Evolutionary conservation across 352 stramenopile species (phyloP).

Genomic region (Phytophthora cactorum): DNA sequence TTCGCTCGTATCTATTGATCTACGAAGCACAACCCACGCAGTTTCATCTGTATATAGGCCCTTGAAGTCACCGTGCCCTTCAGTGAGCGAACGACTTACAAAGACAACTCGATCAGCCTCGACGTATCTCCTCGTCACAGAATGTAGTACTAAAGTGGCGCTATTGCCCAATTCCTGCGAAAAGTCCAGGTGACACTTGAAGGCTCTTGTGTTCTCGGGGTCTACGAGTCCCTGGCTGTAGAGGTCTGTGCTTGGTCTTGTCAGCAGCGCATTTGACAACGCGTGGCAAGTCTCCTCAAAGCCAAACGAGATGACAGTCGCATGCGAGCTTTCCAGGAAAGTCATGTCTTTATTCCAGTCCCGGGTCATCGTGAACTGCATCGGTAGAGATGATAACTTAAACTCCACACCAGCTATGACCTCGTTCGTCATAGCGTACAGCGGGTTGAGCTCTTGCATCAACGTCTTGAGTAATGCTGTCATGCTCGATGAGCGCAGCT

Average conservation of each 20-base stretch:
- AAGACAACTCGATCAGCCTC: conserved; percentile 51
- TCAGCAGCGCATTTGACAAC: conserved; percentile 26
- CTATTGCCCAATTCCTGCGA: conserved; percentile 15
- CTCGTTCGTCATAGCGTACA: conserved; percentile 31
- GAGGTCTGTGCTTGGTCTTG: background rate
- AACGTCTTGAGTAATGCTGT: background rate
- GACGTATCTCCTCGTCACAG: conserved; percentile 49
- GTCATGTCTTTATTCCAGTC: conserved; percentile 21
- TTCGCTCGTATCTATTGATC: background rate
- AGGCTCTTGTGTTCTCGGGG: conserved; percentile 23
- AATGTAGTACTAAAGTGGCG: conserved; percentile 19
- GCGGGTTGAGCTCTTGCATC: background rate
- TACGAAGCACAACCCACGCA: conserved; percentile 42
- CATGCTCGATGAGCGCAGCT: background rate
- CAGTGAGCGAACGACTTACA: conserved; percentile 49
- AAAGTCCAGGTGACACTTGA: conserved; percentile 18
- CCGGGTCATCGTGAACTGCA: conserved; percentile 17
- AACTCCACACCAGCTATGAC: conserved; percentile 18
- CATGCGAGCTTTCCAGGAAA: conserved; percentile 29
- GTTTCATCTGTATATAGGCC: conserved; percentile 57
- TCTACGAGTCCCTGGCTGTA: conserved; percentile 25
- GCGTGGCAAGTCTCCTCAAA: conserved; percentile 30
- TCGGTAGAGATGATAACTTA: conserved; percentile 15
- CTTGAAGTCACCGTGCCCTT: conserved; percentile 41
- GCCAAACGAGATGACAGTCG: conserved; percentile 22